Conservation (phyloP, 2,329 filamentous ascomycete species). For the Triangularia setosa region DNA sequence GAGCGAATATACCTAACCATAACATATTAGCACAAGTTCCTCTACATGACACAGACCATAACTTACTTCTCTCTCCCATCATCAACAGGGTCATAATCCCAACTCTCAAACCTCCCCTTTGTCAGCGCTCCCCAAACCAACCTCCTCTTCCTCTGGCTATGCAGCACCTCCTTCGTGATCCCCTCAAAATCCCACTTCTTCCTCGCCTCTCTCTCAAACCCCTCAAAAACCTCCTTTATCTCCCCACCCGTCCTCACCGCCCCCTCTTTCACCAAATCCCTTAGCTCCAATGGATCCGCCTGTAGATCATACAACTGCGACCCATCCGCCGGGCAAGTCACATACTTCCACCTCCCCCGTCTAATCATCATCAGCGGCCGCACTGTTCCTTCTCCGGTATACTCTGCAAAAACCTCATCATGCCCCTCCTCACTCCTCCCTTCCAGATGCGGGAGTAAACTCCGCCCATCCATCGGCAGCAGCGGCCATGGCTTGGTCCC, state of each 20-base stretch:
- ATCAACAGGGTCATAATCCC: slow-evolving; percentile 78
- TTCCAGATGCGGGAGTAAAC: slow-evolving; percentile 73
- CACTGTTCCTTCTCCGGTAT: slow-evolving; percentile 89
- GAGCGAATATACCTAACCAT: slow-evolving; percentile 74
- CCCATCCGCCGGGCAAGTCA: slow-evolving; percentile 78
- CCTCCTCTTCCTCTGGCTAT: slow-evolving; percentile 73
- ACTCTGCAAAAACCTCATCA: slow-evolving; percentile 91
- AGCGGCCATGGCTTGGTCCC: slow-evolving; percentile 64
- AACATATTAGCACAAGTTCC: slow-evolving; percentile 8
- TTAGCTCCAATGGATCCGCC: slow-evolving; percentile 70
- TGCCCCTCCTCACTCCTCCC: slow-evolving; percentile 53
- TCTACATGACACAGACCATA: neutral
- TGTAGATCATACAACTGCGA: slow-evolving; percentile 80
- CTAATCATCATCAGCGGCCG: slow-evolving; percentile 92
- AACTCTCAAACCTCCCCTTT: slow-evolving; percentile 70
- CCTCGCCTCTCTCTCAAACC: slow-evolving; percentile 70
- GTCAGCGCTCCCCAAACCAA: slow-evolving; percentile 78
- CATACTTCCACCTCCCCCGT: slow-evolving; percentile 84
- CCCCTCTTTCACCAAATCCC: slow-evolving; percentile 58
- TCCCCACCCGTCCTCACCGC: slow-evolving; percentile 36
- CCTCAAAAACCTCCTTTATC: slow-evolving; percentile 50
- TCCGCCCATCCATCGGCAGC: slow-evolving; percentile 82
- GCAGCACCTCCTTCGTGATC: slow-evolving; percentile 71
- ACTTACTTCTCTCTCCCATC: slow-evolving; percentile 63
- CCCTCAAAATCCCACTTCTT: slow-evolving; percentile 75